Evolutionary conservation across 352 stramenopile species (phyloP).

Genomic region (Pseudoperonospora humuli): DNA sequence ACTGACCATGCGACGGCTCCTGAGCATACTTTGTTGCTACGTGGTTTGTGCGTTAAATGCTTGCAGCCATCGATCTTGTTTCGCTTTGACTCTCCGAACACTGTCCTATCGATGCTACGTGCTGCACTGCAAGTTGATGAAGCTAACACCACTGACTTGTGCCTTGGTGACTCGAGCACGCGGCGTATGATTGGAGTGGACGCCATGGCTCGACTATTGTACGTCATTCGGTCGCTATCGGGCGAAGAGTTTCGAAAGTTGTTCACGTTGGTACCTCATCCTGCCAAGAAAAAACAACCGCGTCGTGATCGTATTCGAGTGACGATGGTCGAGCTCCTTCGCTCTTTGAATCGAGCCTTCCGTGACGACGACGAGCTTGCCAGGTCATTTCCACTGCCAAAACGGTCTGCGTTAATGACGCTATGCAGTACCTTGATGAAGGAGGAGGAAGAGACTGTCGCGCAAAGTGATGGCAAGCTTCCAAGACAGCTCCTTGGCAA

Average conservation of each 20-base stretch:
- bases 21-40: slow-evolving; percentile 22
- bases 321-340: slow-evolving; percentile 33
- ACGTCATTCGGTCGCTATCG: slow-evolving; percentile 29
- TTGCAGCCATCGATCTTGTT: slow-evolving; percentile 46
- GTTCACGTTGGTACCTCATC: slow-evolving; percentile 21
- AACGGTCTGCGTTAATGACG: slow-evolving; percentile 32
- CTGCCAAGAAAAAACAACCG: slow-evolving; percentile 38
- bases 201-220: slow-evolving; percentile 25
- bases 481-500: slow-evolving; percentile 41
- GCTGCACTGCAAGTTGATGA: slow-evolving; percentile 9
- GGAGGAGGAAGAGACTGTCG: slow-evolving; percentile 49
- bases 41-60: slow-evolving; percentile 28
- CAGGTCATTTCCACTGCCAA: slow-evolving; percentile 11
- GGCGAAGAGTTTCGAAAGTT: slow-evolving; percentile 27
- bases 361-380: slow-evolving; percentile 1
- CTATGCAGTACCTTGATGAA: slow-evolving; percentile 55
- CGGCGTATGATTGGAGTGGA: slow-evolving; percentile 22
- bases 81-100: slow-evolving; percentile 43
- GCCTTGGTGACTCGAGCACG: not conserved
- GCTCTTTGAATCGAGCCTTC: slow-evolving; percentile 29
- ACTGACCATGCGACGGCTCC: slow-evolving; percentile 5
- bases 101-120: slow-evolving; percentile 36
- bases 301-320: slow-evolving; percentile 39
- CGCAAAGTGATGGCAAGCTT: slow-evolving; percentile 35
- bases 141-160: not conserved